Evolutionary conservation across 495 filamentous ascomycete genomes (phyloP), one percentile per base, ranked within the genome.

Genomic region (Chaetomium fimeti): DNA sequence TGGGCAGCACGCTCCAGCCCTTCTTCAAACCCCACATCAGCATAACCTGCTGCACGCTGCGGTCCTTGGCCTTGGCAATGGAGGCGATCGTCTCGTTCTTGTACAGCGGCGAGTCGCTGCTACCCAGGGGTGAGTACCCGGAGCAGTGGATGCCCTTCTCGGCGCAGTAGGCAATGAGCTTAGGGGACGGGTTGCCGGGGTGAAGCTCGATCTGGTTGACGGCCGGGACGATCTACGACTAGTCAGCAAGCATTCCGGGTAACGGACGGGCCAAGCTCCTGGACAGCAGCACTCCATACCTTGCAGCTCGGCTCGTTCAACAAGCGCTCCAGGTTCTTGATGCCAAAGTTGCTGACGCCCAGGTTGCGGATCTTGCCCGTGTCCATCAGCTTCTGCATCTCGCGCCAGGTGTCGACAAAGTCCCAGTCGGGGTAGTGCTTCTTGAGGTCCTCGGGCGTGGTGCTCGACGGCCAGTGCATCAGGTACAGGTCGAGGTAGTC

Each of bases 181-280:
- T 92, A 25, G 90, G 90, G 0, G 86, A 89, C 9, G 87, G 89
- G 78, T 88, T 87, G 76, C 88, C 86, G 43, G 91, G 91, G 78
- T 95, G 91, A n/a, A 93, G 78, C 77, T 97, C 92, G 72, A 96
- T 88, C 80, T 96, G 91, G 83, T 96, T 95, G 66, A 93, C 91
- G 12, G 89, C 88, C 16, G 92, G 92, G 55, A 89, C 81, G 68
- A 87, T 88, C 84, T 85, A 75, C 66, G 2, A n/a, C 45, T 77
- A 68, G 74, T 81, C 60, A 84, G 82, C 57, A 25, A 84, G 81
- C 57, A 25, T 22, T 8, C 13, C 15, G 12, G 29, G 29, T 20
- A 36, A 36, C 6, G 16, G 0, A n/a, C n/a, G n/a, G 18, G 3
- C 20, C 13, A 12, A 52, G 2, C 36, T 4, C 28, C 20, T 15